Conservation (phyloP, 164 flowering plant genomes). For the Kalanchoe fedtschenkoi region DNA sequence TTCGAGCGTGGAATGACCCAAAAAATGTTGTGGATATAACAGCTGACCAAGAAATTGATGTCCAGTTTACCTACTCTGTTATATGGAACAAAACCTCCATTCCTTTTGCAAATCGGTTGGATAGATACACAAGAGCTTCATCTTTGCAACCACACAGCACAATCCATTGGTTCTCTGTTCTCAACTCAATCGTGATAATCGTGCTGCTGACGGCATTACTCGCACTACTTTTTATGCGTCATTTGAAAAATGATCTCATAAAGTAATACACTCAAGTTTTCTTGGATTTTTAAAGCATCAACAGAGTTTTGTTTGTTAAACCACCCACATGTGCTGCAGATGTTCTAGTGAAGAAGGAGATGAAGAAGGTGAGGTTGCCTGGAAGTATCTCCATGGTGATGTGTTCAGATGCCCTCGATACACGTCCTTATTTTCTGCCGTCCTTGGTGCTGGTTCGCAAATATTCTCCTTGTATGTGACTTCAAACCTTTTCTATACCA, state of each 20-base stretch:
- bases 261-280: constrained; percentile 19
- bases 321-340: constrained; percentile 18
- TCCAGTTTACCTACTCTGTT: constrained; percentile 60
- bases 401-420: constrained; percentile 55
- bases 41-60: constrained; percentile 34
- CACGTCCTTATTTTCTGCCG: constrained; percentile 47
- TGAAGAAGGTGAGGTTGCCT: constrained; percentile 59
- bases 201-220: constrained; percentile 51
- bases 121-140: constrained; percentile 44
- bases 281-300: neutral
- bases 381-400: constrained; percentile 63
- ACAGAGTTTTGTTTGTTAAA: neutral
- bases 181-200: constrained; percentile 42
- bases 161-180: constrained; percentile 66
- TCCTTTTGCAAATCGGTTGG: constrained; percentile 45
- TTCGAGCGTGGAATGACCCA: constrained; percentile 56
- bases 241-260: constrained; percentile 53
- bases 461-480: constrained; percentile 48
- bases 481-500: neutral
- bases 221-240: constrained; percentile 34
- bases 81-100: constrained; percentile 45
- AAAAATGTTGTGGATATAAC: constrained; percentile 52
- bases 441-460: constrained; percentile 68
- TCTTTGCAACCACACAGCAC: constrained; percentile 24
- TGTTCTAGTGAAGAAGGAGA: constrained; percentile 51